Evolutionary conservation across 306 rosid species (phyloP), one percentile per base, ranked within the genome.

Genomic region (Astragalus glycyphyllos): DNA sequence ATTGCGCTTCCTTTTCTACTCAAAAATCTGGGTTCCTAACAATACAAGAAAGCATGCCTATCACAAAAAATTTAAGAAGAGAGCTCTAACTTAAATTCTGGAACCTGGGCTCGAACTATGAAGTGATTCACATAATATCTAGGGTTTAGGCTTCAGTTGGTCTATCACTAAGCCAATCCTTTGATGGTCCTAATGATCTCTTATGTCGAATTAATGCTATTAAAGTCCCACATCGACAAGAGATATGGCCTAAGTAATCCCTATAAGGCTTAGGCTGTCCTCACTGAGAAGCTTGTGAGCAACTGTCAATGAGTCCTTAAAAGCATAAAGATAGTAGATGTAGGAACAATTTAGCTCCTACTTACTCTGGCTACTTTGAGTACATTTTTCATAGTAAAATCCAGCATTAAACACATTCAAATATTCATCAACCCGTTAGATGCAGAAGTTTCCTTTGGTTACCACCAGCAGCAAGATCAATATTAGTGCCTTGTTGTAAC

Each of bases 261-360:
- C n/a, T n/a, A n/a, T n/a, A n/a, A n/a, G n/a, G n/a, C n/a, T n/a
- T n/a, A n/a, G n/a, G n/a, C n/a, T n/a, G n/a, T n/a, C n/a, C n/a
- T n/a, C n/a, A n/a, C n/a, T n/a, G n/a, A n/a, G n/a, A 73, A 68
- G 40, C 76, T 51, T 51, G 65, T 3, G 57, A 38, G 65, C 54
- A 68, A 53, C 55, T 47, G 73, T 64, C 65, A 68, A 49, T 23
- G 41, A 61, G 68, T 53, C 54, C 77, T 68, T 42, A 1, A 17
- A 45, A 63, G 71, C 69, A 77, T 66, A 47, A 50, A 40, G 55
- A 38, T 48, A 49, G 16, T 64, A 41, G 50, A 6, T 15, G 68
- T 72, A 66, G 16, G 70, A 77, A 60, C 42, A 72, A 41, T 53
- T 58, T 64, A 70, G 74, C 66, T 73, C 49, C 77, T 68, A 48